These are phyloP conservation scores for Coniochaeta pulveracea DNA, from an alignment of 2,329 filamentous ascomycete species.

Conservation along the genomic window DNA sequence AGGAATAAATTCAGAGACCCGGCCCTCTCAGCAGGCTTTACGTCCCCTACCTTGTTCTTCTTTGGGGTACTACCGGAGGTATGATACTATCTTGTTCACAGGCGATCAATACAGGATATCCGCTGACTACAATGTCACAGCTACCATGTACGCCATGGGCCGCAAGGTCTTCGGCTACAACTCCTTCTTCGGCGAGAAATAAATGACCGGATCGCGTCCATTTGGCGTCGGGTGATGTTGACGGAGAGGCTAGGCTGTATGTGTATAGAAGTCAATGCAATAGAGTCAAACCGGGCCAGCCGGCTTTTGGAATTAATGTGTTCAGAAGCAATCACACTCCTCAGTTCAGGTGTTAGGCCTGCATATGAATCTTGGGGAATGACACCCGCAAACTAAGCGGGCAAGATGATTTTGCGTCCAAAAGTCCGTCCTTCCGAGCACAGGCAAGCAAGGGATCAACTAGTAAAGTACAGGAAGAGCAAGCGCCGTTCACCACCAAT, in stretches of 20 bases:
- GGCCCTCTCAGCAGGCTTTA: conserved; percentile 40
- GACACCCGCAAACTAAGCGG: too few species aligned
- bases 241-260: neutral
- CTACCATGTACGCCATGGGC: conserved; percentile 58
- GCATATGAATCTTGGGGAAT: too few species aligned
- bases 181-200: conserved; percentile 58
- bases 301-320: conserved; percentile 1
- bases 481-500: too few species aligned
- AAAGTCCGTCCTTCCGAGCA: too few species aligned
- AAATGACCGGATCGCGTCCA: conserved; percentile 16
- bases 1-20: neutral
- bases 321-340: too few species aligned
- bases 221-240: neutral
- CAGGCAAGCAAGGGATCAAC: too few species aligned
- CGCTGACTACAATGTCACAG: conserved; percentile 20
- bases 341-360: too few species aligned
- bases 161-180: conserved; percentile 69
- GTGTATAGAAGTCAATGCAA: conserved; percentile 1
- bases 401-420: too few species aligned
- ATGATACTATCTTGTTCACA: too few species aligned
- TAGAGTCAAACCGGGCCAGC: conserved; percentile 8
- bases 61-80: conserved; percentile 55
- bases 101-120: neutral
- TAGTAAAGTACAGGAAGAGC: too few species aligned
- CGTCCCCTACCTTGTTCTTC: conserved; percentile 54